A percentile compares a stretch with the other conserved stretches of the same genome.
Conservation (phyloP, 2,329 filamentous ascomycete species). For the Keithomyces neogunnii region DNA sequence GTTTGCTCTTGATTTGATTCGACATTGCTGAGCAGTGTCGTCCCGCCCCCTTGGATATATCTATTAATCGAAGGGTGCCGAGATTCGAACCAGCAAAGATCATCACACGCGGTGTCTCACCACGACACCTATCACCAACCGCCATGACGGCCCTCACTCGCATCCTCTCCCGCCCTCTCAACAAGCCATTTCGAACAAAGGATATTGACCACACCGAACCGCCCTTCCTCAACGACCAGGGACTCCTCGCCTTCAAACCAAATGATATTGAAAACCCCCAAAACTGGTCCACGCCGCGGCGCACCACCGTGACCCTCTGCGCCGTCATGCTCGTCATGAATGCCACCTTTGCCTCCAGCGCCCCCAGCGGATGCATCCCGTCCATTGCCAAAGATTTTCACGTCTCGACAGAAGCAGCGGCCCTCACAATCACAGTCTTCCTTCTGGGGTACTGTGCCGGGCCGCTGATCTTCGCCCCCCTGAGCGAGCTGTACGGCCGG, state of each 20-base stretch:
- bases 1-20: too few species aligned
- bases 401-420: constrained; percentile 37
- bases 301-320: constrained; percentile 31
- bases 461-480: constrained; percentile 48
- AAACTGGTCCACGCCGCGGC: constrained; percentile 35
- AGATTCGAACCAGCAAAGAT: neutral
- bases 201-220: constrained; percentile 16
- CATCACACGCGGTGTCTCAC: neutral
- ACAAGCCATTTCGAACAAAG: constrained; percentile 41
- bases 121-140: neutral
- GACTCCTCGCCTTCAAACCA: constrained; percentile 40
- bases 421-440: constrained; percentile 45
- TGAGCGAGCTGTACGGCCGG: constrained; percentile 49
- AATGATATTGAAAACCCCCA: constrained; percentile 42
- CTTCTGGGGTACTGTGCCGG: constrained; percentile 49
- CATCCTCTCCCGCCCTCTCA: constrained; percentile 39
- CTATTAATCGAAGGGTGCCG: too few species aligned
- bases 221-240: constrained; percentile 38
- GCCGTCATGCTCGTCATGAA: constrained; percentile 43
- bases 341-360: constrained; percentile 39
- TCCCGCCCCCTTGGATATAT: neutral
- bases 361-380: constrained; percentile 23
- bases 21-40: neutral
- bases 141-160: constrained; percentile 16
- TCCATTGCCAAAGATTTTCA: constrained; percentile 27